These are phyloP conservation scores for Neofusicoccum sp. DNA, from an alignment of 2,329 filamentous ascomycete species.

Conservation along the genomic window DNA sequence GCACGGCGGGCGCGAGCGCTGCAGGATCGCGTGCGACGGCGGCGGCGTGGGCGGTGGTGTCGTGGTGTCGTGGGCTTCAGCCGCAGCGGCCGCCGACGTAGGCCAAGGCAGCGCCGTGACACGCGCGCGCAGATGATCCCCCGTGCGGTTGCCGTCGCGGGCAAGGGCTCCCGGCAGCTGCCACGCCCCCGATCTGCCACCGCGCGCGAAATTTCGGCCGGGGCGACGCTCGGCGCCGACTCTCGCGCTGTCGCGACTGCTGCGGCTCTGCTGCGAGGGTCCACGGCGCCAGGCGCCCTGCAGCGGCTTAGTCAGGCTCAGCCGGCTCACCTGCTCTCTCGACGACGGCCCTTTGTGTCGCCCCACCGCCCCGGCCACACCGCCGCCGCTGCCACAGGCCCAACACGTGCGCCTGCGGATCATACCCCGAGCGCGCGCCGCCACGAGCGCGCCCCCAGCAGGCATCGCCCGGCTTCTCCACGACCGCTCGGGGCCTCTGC, in stretches of 20 bases:
- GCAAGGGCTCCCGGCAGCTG: slow-evolving; percentile 12
- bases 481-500: slow-evolving; percentile 20
- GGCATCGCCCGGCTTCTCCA: slow-evolving; percentile 20
- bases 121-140: slow-evolving; percentile 19
- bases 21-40: slow-evolving; percentile 16
- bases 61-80: neutral
- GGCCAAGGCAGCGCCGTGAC: slow-evolving; percentile 16
- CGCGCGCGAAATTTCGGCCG: slow-evolving; percentile 12
- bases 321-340: slow-evolving; percentile 16
- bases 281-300: slow-evolving; percentile 13
- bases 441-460: slow-evolving; percentile 16
- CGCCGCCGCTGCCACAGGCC: slow-evolving; percentile 14
- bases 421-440: slow-evolving; percentile 19
- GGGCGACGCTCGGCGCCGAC: slow-evolving; percentile 6
- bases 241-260: neutral
- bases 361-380: slow-evolving; percentile 16
- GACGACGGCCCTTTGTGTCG: slow-evolving; percentile 9
- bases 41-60: neutral
- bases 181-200: slow-evolving; percentile 6
- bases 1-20: neutral
- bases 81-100: slow-evolving; percentile 12
- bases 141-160: slow-evolving; percentile 12
- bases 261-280: slow-evolving; percentile 19
- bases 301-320: neutral
- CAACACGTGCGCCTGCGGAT: slow-evolving; percentile 21